Evolutionary conservation across 805 yeast species (phyloP), one percentile per base, ranked within the genome.

Genomic region (Lipomyces starkeyi): DNA sequence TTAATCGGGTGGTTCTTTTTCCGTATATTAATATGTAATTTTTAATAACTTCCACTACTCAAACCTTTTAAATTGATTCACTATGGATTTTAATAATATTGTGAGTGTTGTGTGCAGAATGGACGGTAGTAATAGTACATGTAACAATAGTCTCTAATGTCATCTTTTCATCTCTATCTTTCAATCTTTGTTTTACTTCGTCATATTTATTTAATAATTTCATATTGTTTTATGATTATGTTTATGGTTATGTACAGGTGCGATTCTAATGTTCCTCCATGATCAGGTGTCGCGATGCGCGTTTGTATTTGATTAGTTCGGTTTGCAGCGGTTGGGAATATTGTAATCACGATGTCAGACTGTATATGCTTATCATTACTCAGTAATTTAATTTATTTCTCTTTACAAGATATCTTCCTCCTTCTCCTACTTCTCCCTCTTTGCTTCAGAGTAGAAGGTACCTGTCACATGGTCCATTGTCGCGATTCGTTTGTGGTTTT

Each of bases 21-120:
- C 49, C 49, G 22, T 43, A 43, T 43, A 43, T 43, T 43, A 43
- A 43, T 43, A 32, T 54, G 59, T 57, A 57, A 57, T 57, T 57
- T 57, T 29, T 57, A 57, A 57, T 57, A 32, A 27, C 47, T 57
- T 27, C 8, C 20, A 32, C 25, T 57, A 25, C 14, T 57, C 47
- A 8, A 27, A 17, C 20, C 27, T 25, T 27, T 32, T 57, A 7
- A 32, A 27, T 22, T 29, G 3, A 9, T 29, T 17, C 27, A 22
- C 32, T 22, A 25, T 29, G 32, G 32, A 29, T 22, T 52, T 22
- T 22, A 22, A 22, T 53, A 13, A 25, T 22, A 25, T 53, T 53
- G n/a, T 25, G 27, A 5, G 27, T 27, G 27, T 53, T 6, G 27
- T 27, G 56, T 22, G 27, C 32, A 22, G 56, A 20, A 14, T 27